Percentiles rank a stretch among this genome's conserved stretches.
Conservation (phyloP, 768 basidiomycete genomes). For the Porpolomopsis calyptriformis region DNA sequence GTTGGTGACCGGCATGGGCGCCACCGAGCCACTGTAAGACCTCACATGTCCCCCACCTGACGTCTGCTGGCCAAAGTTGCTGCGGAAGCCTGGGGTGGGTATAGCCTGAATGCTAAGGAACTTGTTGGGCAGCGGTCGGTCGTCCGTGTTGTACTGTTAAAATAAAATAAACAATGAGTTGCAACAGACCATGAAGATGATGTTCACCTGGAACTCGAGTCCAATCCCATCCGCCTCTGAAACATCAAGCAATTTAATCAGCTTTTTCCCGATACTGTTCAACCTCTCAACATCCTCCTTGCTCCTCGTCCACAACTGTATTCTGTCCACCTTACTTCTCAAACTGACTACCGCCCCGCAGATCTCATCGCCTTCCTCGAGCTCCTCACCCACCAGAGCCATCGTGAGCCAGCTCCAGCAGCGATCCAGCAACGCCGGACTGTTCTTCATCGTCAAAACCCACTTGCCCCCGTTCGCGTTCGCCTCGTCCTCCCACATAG, state of each 20-base stretch:
- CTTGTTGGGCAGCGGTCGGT: conserved; percentile 70
- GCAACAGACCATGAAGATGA: neutral
- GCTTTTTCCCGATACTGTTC: conserved; percentile 74
- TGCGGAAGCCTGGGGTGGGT: conserved; percentile 55
- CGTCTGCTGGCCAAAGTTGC: conserved; percentile 40
- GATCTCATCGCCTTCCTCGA: conserved; percentile 63
- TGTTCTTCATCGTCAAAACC: conserved; percentile 89
- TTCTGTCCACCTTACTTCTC: conserved; percentile 77
- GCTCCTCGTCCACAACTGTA: conserved; percentile 83
- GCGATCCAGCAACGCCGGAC: conserved; percentile 65
- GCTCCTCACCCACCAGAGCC: conserved; percentile 81
- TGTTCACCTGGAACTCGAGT: conserved; percentile 77
- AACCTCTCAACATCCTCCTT: conserved; percentile 80
- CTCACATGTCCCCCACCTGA: conserved; percentile 9
- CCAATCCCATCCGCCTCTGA: conserved; percentile 78
- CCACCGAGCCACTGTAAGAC: conserved; percentile 9
- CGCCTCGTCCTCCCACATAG: conserved; percentile 95
- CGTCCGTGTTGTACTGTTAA: conserved; percentile 88
- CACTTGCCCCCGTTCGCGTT: conserved; percentile 92
- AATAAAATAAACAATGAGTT: neutral
- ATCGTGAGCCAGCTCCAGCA: conserved; percentile 88
- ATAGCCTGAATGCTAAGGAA: conserved; percentile 71
- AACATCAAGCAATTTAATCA: conserved; percentile 74
- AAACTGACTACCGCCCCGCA: conserved; percentile 83
- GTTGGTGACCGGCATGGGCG: no score